Base-by-base conservation (phyloP, 768 basidiomycete genomes). In the Chalciporus sphaerocephalus region DNA sequence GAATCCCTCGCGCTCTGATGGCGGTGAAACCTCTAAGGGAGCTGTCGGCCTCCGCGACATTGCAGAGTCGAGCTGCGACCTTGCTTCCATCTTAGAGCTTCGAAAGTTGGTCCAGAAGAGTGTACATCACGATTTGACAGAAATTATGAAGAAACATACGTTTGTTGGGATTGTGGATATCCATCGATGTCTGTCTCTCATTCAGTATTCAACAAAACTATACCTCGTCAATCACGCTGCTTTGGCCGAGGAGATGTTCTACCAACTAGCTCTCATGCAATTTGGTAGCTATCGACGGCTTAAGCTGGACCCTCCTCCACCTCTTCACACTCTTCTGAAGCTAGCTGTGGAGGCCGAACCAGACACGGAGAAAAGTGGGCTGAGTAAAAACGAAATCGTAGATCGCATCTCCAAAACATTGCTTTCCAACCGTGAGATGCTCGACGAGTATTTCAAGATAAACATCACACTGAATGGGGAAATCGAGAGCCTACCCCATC, bases 141-240 rank as follows among this genome's bases (percentile, higher is more conserved):
- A 92, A 57, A 87, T 98, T 37, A 59, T 98, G 24, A 76, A 83
- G 52, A 85, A 89, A 39, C 92, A 96, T 57, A 87, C 81, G 0
- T 96, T 96, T 56, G 92, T 98, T 24, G 94, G 95, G 2, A 81
- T 97, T 28, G 89, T 92, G 7, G 92, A 95, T 59, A 66, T 81
- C 8, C 60, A 76, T 18, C 76, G 80, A 22, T 86, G 81, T 54
- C 70, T 92, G 2, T 88, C 92, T 3, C 67, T 97, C 24, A 72
- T 99, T 2, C 96, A 98, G 62, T 79, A 90, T 60, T 78, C 81
- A 21, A 96, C 90, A 0, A 88, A 92, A 51, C 69, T 99, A 1
- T 99, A 92, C 63, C 75, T 97, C 11, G 75, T 96, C 46, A 91
- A 96, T 51, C 88, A 97, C 57, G 83, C 80, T 21, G 71, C 83